Conservation (phyloP, 2,329 filamentous ascomycete species). For the Penicillium griseofulvum region DNA sequence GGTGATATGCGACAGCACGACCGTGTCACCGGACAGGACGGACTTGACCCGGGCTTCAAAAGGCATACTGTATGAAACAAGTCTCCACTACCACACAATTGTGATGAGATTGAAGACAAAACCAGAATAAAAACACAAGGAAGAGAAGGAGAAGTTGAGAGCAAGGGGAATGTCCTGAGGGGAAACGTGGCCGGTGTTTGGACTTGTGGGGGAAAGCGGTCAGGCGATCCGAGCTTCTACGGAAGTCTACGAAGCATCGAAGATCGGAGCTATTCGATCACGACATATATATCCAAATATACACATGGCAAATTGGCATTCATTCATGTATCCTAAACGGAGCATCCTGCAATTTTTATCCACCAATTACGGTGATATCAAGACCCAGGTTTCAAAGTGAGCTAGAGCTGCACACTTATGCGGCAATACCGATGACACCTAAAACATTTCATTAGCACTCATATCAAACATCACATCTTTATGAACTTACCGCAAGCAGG, state of each 20-base stretch:
- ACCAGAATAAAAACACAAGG: slow-evolving; percentile 10
- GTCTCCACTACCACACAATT: slow-evolving; percentile 14
- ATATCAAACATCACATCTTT: background rate
- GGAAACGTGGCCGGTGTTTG: slow-evolving; percentile 34
- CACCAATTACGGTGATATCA: slow-evolving; percentile 11
- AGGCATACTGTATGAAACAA: slow-evolving; percentile 33
- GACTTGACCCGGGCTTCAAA: slow-evolving; percentile 78
- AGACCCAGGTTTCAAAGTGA: slow-evolving; percentile 14
- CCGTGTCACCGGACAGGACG: slow-evolving; percentile 88
- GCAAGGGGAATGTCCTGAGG: slow-evolving; percentile 20
- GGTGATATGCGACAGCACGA: slow-evolving; percentile 76
- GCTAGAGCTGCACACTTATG: slow-evolving; percentile 49
- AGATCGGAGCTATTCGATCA: background rate
- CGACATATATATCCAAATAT: background rate
- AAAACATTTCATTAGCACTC: slow-evolving; percentile 9
- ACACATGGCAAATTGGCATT: slow-evolving; percentile 13
- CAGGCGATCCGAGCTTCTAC: slow-evolving; percentile 15
- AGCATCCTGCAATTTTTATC: slow-evolving; percentile 23
- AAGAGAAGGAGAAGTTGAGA: slow-evolving; percentile 14
- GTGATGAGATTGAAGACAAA: slow-evolving; percentile 8
- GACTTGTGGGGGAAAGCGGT: slow-evolving; percentile 32
- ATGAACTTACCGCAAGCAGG: slow-evolving; percentile 80
- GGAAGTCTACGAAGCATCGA: background rate
- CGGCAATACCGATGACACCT: slow-evolving; percentile 87
- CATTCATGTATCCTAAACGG: slow-evolving; percentile 23